Evolutionary conservation across 768 basidiomycete genomes (phyloP), one percentile per base, ranked within the genome.

Genomic region (Lactifluus echinatus): DNA sequence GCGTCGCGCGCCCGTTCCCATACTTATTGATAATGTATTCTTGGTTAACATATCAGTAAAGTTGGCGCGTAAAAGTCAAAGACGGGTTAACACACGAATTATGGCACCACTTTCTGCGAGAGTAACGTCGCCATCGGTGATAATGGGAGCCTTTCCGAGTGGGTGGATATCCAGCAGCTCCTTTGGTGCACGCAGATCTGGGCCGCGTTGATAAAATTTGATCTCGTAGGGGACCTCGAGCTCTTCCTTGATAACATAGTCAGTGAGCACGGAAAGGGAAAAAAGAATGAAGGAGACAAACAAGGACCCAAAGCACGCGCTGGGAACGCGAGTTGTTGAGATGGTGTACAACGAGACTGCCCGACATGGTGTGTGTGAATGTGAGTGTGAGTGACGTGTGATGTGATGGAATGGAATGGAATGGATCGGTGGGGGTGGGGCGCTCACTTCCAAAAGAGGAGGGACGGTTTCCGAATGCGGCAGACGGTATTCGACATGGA

Each of bases 221-320:
- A 79, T 68, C 44, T 72, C 67, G 57, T 79, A 79, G 1, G 72
- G 68, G 1, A 76, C 59, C n/a, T 68, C 66, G 8, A 83, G 71
- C 60, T 83, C 81, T 66, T 82, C 79, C 79, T 80, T 40, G 14
- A n/a, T n/a, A n/a, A n/a, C n/a, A n/a, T n/a, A n/a, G n/a, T n/a
- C n/a, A n/a, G n/a, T n/a, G 11, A 45, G 29, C 12, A 36, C 19
- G 5, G 11, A 36, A 11, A 26, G 28, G 15, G 14, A 28, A 7
- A 23, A 28, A 7, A 23, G 11, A 7, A 21, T 51, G 17, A 52
- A 46, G 47, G 46, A 39, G 48, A 52, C 65, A 40, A 19, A 73
- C 73, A 58, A 74, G 63, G 33, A 79, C 67, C 77, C 77, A 80
- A 14, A 79, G 67, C 44, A 80, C 67, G 21, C 77, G 69, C 58